These are phyloP conservation scores for Platanthera guangdongensis DNA, from an alignment of 106 monocot species.

Conservation along the genomic window DNA sequence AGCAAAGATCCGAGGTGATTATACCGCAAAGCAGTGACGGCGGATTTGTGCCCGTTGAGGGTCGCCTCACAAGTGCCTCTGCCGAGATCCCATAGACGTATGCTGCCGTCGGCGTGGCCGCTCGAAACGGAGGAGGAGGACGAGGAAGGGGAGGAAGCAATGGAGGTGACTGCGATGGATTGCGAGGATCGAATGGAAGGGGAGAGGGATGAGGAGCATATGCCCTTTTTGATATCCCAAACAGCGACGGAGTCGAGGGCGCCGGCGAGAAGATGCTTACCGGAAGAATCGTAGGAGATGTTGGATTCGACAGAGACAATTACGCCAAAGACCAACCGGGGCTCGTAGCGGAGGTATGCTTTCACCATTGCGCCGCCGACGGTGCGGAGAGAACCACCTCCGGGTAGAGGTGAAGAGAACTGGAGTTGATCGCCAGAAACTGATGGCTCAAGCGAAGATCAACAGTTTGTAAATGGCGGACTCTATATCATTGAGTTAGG, in stretches of 20 bases:
- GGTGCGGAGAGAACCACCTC: not conserved
- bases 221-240: constrained; percentile 67
- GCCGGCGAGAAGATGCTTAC: constrained; percentile 60
- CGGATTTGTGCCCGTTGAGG: constrained; percentile 78
- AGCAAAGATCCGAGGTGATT: constrained; percentile 42
- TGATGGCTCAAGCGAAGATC: too few species aligned
- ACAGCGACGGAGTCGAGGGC: constrained; percentile 64
- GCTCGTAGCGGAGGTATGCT: constrained; percentile 88
- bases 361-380: constrained; percentile 60
- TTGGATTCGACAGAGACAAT: constrained; percentile 74
- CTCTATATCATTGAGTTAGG: too few species aligned
- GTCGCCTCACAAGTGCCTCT: constrained; percentile 61
- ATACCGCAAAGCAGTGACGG: constrained; percentile 56
- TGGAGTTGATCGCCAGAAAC: too few species aligned
- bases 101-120: constrained; percentile 82
- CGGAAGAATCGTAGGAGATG: constrained; percentile 63
- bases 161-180: constrained; percentile 35
- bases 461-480: too few species aligned
- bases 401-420: too few species aligned
- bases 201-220: constrained; percentile 39
- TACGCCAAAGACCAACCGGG: constrained; percentile 59
- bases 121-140: constrained; percentile 36
- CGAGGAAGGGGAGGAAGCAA: constrained; percentile 20
- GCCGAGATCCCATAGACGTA: constrained; percentile 75
- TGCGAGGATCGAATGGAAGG: constrained; percentile 20